Evolutionary conservation across 805 yeast species (phyloP), one percentile per base, ranked within the genome.

Genomic region (Teunomyces gatunensis): DNA sequence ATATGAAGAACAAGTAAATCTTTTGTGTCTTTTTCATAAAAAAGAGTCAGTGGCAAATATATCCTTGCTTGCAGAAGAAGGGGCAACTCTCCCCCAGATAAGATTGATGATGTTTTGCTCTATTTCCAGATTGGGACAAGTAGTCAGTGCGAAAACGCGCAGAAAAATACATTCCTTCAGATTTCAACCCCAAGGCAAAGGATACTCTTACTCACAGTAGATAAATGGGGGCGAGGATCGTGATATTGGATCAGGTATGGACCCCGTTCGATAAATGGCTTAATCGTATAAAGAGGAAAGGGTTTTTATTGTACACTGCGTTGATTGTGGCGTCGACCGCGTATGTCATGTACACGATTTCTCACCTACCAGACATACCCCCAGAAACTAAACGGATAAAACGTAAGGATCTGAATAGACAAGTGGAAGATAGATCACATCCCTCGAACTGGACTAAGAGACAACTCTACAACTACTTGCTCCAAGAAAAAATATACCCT

Each of bases 221-320:
- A 25, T 9, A 25, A 6, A 37, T 37, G 40, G 29, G 11, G 6
- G 29, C 13, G 11, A 21, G 29, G 28, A n/a, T 37, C 11, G 29
- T 27, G 13, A 5, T 21, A n/a, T 23, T 37, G 15, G 17, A 23
- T 6, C 40, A 29, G 18, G 11, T 21, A 20, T 48, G 33, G 33
- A 61, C 73, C 5, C 59, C 65, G 10, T 48, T 71, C 9, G 71
- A 70, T 46, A 53, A 67, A 30, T 52, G 58, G 17, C 53, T 69
- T 46, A 60, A 60, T 52, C 54, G 52, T 48, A 46, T 68, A 49
- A 66, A 64, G 54, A 60, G 68, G 42, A 65, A 64, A 33, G 70
- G 74, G 6, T 65, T 71, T 44, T 65, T 67, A 48, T 29, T 70
- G 17, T 73, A 67, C 47, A 53, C 71, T 3, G 57, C 64, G 3